Base-by-base conservation (phyloP, 768 basidiomycete genomes). In the Postia placenta region DNA sequence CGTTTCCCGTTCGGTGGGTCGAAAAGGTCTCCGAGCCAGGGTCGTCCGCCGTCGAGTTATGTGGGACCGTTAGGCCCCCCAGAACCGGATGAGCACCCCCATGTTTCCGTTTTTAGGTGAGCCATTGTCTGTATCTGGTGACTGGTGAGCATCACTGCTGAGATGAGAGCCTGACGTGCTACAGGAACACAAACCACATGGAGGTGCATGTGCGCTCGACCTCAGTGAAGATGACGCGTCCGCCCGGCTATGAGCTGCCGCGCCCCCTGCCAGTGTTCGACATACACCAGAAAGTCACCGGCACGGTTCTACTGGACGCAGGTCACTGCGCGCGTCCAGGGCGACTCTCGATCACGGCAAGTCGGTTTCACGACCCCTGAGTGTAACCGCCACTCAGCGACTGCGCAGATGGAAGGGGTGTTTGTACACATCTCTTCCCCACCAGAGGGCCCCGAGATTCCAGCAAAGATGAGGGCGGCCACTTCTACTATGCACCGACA, bases 121-220 rank as follows among this genome's bases (percentile, higher is more conserved):
- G 59, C 41, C 19, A 14, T 42, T 17, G 35, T 45, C 42, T 17
- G 42, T 47, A 15, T 7, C 7, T 33, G 30, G 30, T 33, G 30
- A 33, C 30, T 15, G 7, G 15, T 33, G 15, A 7, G 15, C 15
- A 33, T 33, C 9, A 33, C 30, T 33, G 30, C 30, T 33, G 30
- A 15, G 9, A 33, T 33, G 30, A 15, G 30, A n/a, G n/a, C n/a
- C n/a, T n/a, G n/a, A n/a, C n/a, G n/a, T n/a, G n/a, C n/a, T n/a
- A n/a, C 24, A 26, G 22, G 37, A 45, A 59, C 56, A 17, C 58
- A 17, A 39, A 57, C 24, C 75, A 78, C 56, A 65, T 85, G 57
- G 78, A 83, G 53, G 69, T 87, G 46, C 76, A 78, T 49, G 65
- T 87, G 23, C 74, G 78, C 48, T 85, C 83, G 48, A 74, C 80